A percentile compares a stretch with the other conserved stretches of the same genome.
phyloP scores from a whole-genome alignment of 2,329 filamentous ascomycete species.

The Didymellaceae sp. region DNA sequence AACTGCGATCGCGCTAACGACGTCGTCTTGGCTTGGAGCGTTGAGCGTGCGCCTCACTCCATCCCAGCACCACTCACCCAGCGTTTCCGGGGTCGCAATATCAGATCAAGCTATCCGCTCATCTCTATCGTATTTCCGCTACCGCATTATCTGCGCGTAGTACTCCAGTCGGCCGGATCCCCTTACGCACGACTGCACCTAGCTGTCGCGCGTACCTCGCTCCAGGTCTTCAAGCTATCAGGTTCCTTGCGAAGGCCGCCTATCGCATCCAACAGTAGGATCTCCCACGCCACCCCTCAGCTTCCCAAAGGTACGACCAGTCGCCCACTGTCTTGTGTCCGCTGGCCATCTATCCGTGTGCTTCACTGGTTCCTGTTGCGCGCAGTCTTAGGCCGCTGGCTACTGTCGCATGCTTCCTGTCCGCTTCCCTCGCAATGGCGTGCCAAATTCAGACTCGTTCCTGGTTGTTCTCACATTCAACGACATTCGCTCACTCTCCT shows the following conservation, averaged over 20 bases:
- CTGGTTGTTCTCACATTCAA: slow-evolving; percentile 32
- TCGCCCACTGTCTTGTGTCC: slow-evolving; percentile 30
- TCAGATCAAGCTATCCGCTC: slow-evolving; percentile 24
- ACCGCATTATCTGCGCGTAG: slow-evolving; percentile 23
- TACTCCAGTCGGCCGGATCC: slow-evolving; percentile 14
- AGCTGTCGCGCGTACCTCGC: slow-evolving; percentile 15
- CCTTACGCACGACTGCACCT: slow-evolving; percentile 19
- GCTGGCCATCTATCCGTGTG: slow-evolving; percentile 27
- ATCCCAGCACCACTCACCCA: slow-evolving; percentile 27
- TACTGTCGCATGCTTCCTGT: slow-evolving; percentile 28
- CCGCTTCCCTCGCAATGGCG: slow-evolving; percentile 31
- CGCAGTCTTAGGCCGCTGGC: slow-evolving; percentile 34
- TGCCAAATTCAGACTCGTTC: slow-evolving; percentile 30
- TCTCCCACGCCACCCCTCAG: slow-evolving; percentile 19
- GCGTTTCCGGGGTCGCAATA: slow-evolving; percentile 27
- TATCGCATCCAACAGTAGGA: slow-evolving; percentile 27
- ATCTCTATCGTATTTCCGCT: slow-evolving; percentile 27
- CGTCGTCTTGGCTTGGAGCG: slow-evolving; percentile 11
- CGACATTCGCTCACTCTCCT: slow-evolving; percentile 43
- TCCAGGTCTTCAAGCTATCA: slow-evolving; percentile 29
- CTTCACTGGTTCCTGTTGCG: slow-evolving; percentile 35
- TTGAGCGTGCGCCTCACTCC: slow-evolving; percentile 19
- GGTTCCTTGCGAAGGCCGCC: slow-evolving; percentile 26
- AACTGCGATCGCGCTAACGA: slow-evolving; percentile 14
- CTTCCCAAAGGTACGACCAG: slow-evolving; percentile 38